Base-by-base conservation (phyloP, 2,329 filamentous ascomycete genomes). In the Xylaria sp. region DNA sequence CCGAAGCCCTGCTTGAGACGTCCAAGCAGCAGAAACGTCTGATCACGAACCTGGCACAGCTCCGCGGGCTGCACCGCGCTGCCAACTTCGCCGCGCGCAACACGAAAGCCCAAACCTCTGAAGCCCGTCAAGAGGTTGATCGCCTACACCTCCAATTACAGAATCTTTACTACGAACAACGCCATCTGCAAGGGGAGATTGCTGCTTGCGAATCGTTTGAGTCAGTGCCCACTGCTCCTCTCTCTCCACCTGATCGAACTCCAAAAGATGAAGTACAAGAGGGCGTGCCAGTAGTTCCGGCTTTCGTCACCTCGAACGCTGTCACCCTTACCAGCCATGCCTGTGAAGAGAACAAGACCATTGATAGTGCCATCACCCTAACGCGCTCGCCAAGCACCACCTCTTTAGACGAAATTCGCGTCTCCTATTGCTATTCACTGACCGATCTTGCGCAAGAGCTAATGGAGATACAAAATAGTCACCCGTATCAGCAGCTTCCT, bases 101-200 rank as follows among this genome's bases (percentile, higher is more conserved):
- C 69, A 97, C 94, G 14, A 98, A 98, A 76, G 83, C 90, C 56
- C 83, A 87, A 70, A 98, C 95, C 0, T 90, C 92, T 31, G 92
- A 97, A 76, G 91, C 91, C 51, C 88, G 94, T 51, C 91, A 94
- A 71, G 92, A 97, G 78, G 92, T 98, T 67, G 95, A 99, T 75
- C 87, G 89, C 52, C 83, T 99, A 64, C 94, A 98, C 75, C 83
- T 99, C 38, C 92, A 96, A 73, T 83, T 99, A 58, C 94, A 98
- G 78, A 99, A 99, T 73, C 81, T 99, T 7, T 96, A 95, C 76
- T 99, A 99, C 74, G 94, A 99, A 77, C 94, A 98, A 79, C 84
- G 92, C 57, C 93, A 97, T 77, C 80, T 99, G 57, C 88, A 91
- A 67, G 92, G 92, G 51, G 95, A 99, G 78, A 98, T 99, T 64